Base-by-base conservation (phyloP, 495 filamentous ascomycete genomes). In the Aspergillus affinis region DNA sequence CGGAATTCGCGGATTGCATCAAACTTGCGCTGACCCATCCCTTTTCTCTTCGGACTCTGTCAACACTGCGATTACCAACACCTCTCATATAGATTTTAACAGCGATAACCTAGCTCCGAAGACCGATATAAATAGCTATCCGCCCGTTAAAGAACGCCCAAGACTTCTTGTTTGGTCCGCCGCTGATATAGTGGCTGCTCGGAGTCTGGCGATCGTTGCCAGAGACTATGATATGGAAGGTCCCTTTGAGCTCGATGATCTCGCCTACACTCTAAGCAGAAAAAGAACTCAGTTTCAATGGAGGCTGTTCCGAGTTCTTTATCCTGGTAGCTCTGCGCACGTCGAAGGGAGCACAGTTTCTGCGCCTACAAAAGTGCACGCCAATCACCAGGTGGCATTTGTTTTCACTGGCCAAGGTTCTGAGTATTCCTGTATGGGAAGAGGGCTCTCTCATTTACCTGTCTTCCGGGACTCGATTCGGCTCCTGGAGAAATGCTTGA, bases 391-490 rank as follows among this genome's bases (percentile, higher is more conserved):
- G n/a, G 19, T 76, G 17, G 66, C 54, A 2, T 72, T 72, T 36
- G 61, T 78, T 9, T 78, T 78, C 50, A 78, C 70, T 1, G 75
- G 75, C 2, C 75, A 78, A 62, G 75, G 75, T 18, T 73, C 75
- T 6, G 73, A 78, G 32, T 78, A 65, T 60, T 19, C 45, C 6
- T 58, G 49, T 19, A 78, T 78, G 75, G 75, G 73, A 2, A 54
- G 54, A 0, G 62, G 73, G 53, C 47, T 73, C 0, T 15, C 46
- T 21, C 49, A 26, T 15, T 66, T 67, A 50, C 58, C 58, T 5
- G 60, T 67, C 7, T 75, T 73, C 52, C 52, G 30, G 17, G n/a
- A 59, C 17, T 60, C 55, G 7, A 3, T 72, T 3, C 32, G 48
- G 5, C 60, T 63, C 50, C 55, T 65, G 8, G 57, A 61, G 27